phyloP scores from a whole-genome alignment of 2,329 filamentous ascomycete species.

The Monosporascus ibericus region DNA sequence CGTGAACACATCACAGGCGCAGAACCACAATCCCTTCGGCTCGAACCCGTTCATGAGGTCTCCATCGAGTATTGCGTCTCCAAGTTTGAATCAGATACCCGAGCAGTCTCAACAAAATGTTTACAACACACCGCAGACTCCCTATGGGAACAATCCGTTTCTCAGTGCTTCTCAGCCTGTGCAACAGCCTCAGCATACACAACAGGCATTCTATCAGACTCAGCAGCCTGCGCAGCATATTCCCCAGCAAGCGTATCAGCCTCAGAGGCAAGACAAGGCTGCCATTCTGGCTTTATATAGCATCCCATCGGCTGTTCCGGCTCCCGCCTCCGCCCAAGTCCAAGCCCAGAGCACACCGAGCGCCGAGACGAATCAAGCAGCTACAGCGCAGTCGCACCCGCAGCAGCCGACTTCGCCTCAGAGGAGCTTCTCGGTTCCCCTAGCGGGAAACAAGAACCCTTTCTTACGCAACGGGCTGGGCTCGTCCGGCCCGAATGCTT shows the following conservation, averaged over 20 bases:
- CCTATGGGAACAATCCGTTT: constrained; percentile 27
- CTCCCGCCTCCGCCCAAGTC: constrained; percentile 28
- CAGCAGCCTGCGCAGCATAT: constrained; percentile 2
- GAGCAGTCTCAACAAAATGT: constrained; percentile 30
- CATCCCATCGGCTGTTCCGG: constrained; percentile 42
- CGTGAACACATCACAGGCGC: constrained; percentile 21
- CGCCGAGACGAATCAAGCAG: constrained; percentile 18
- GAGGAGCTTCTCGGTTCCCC: constrained; percentile 27
- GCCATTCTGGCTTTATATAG: constrained; percentile 73
- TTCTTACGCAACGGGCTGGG: constrained; percentile 36
- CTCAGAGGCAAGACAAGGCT: constrained; percentile 57
- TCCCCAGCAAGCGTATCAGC: constrained; percentile 25
- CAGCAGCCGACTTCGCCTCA: constrained; percentile 17
- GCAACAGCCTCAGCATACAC: constrained; percentile 17
- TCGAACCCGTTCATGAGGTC: constrained; percentile 27
- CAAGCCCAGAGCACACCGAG: constrained; percentile 20
- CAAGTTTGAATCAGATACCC: constrained; percentile 28
- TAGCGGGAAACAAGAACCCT: constrained; percentile 48
- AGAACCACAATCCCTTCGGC: constrained; percentile 19
- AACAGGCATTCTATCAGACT: constrained; percentile 6
- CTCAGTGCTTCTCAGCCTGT: constrained; percentile 23
- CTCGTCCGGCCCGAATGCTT: constrained; percentile 17
- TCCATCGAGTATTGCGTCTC: constrained; percentile 23
- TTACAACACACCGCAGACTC: constrained; percentile 24
- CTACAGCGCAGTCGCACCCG: constrained; percentile 16